These are phyloP conservation scores for Zygosaccharomyces pseudorouxii DNA, from an alignment of 805 yeast species.

Conservation along the genomic window DNA sequence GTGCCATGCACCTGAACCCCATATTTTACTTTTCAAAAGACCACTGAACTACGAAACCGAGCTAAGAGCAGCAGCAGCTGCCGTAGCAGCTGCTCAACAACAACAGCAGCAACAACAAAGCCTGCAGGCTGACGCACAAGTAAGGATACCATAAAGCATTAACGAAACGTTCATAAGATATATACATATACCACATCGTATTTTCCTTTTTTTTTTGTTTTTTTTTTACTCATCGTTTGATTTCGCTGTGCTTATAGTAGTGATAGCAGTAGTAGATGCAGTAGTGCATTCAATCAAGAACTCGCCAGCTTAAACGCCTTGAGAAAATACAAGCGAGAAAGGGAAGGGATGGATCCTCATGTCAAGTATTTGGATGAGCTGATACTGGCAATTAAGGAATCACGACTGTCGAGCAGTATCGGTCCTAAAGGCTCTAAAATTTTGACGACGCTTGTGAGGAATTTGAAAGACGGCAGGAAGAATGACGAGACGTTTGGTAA, in stretches of 20 bases:
- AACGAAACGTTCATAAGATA: background rate
- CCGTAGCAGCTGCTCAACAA: conserved; percentile 26
- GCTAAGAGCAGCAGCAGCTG: conserved; percentile 32
- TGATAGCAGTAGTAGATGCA: background rate
- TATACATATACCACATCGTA: background rate
- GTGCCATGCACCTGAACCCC: conserved; percentile 98
- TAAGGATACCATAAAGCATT: conserved; percentile 7
- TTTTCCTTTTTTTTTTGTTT: background rate
- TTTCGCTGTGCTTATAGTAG: background rate
- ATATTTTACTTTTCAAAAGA: conserved; percentile 81
- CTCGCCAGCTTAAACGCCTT: background rate
- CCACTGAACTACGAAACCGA: conserved; percentile 50
- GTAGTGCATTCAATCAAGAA: background rate
- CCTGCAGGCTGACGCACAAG: conserved; percentile 13
- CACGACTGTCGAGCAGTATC: conserved; percentile 7
- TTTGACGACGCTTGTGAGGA: conserved; percentile 18
- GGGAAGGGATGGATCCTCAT: conserved; percentile 24
- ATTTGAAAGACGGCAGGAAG: conserved; percentile 16
- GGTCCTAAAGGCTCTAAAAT: conserved; percentile 21
- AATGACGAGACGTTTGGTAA: conserved; percentile 22
- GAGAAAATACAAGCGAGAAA: background rate
- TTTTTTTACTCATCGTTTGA: background rate
- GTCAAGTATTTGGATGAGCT: conserved; percentile 31
- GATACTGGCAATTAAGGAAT: conserved; percentile 26
- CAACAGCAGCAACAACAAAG: conserved; percentile 19